Base-by-base conservation (phyloP, 1,139 yeast genomes). In the Zygosaccharomyces pseudobailii region DNA sequence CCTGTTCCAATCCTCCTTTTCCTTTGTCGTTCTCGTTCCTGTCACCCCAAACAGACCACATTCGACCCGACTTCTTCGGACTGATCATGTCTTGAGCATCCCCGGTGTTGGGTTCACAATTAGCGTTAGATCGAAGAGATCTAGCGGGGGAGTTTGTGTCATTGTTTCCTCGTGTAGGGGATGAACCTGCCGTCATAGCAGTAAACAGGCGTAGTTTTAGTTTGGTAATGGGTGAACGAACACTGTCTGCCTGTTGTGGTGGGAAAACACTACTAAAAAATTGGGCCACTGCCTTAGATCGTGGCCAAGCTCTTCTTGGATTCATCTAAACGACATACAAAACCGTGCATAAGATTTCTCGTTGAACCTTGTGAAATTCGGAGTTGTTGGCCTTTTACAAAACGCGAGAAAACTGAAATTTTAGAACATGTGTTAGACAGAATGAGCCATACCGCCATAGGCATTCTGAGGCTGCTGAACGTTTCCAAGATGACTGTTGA, bases 11-110 rank as follows among this genome's bases (percentile, higher is more conserved):
- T 23, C 13, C 24, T 19, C 19, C 34, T 24, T 40, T 42, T 28
- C n/a, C 27, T 23, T 33, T 38, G 35, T 20, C 38, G 27, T 33
- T 39, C 33, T 21, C 34, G 44, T 22, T 41, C 45, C 44, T 35
- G 24, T 39, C 43, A 6, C 49, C 51, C 53, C 56, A 49, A 24
- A 46, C 43, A 5, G 53, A 47, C 53, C 54, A 51, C 13, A 43
- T 30, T 22, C 48, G 46, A 13, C 47, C 30, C 19, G 48, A 31
- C 21, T 28, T 45, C 13, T 44, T 34, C 19, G 27, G 36, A 23
- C 42, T 25, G 7, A 24, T 17, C 7, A 28, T 42, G 9, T 36
- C 42, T 27, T 27, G 34, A 27, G 25, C 34, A n/a, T 31, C 42
- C 20, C 19, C 40, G 13, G 33, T n/a, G 8, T 36, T 42, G 35